Conservation (phyloP, 2,329 filamentous ascomycete species). For the Fusarium phyllophilum region DNA sequence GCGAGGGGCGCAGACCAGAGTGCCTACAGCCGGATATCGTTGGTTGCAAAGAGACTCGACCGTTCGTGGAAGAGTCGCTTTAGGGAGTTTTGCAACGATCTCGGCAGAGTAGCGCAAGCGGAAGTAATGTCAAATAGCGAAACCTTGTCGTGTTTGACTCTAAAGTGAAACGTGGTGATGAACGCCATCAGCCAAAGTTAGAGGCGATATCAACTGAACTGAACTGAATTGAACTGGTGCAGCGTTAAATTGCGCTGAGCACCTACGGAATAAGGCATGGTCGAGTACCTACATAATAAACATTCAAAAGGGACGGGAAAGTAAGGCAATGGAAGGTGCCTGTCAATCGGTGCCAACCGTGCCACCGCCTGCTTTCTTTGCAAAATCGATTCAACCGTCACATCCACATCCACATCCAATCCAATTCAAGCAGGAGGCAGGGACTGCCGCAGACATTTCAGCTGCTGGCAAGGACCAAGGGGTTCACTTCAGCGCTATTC, state of each 20-base stretch:
- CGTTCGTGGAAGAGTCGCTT: conserved; percentile 35
- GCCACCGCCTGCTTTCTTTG: neutral
- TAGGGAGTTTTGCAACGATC: conserved; percentile 14
- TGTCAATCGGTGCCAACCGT: conserved; percentile 21
- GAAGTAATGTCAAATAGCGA: conserved; percentile 15
- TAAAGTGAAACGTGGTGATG: conserved; percentile 7
- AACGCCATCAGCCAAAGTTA: neutral
- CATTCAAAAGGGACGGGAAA: conserved; percentile 1
- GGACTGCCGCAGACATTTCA: neutral
- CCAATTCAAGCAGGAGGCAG: conserved; percentile 5
- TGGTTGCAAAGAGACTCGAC: conserved; percentile 27
- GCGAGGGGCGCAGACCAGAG: conserved; percentile 27
- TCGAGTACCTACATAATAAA: neutral
- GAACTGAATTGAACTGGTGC: neutral
- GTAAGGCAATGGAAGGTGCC: neutral
- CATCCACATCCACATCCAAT: neutral
- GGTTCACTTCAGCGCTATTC: conserved; percentile 22
- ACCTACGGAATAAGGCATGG: conserved; percentile 2
- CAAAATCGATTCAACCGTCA: neutral
- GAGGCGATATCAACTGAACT: neutral
- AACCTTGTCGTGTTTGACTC: conserved; percentile 11
- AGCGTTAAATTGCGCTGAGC: neutral
- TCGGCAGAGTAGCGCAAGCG: conserved; percentile 18
- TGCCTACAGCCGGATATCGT: conserved; percentile 25
- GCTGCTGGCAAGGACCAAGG: conserved; percentile 9